Evolutionary conservation across 352 stramenopile genomes (phyloP).

Genomic region (Plasmopara viticola): DNA sequence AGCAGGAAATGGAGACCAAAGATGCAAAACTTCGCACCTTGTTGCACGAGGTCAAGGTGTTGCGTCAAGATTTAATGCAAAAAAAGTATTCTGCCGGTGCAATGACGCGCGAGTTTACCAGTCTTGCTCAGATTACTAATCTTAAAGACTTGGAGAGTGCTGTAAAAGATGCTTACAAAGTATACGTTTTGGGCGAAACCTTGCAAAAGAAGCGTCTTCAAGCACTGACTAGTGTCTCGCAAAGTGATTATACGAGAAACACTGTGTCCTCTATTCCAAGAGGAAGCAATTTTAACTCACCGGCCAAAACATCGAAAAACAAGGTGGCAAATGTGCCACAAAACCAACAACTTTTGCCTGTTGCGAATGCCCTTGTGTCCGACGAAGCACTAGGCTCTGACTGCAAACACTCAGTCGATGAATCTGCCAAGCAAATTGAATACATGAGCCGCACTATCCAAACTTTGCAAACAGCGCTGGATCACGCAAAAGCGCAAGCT

Average conservation of each 20-base stretch:
- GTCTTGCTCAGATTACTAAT: constrained; percentile 45
- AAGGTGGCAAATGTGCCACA: too few species aligned
- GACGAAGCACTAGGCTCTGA: too few species aligned
- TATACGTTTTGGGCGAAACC: constrained; percentile 65
- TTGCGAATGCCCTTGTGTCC: too few species aligned
- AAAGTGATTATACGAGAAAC: constrained; percentile 7
- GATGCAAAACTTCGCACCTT: constrained; percentile 74
- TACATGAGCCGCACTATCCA: constrained; percentile 75
- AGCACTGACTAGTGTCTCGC: constrained; percentile 57
- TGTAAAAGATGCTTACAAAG: constrained; percentile 74
- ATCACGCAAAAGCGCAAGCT: constrained; percentile 61
- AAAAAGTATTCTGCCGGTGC: constrained; percentile 5
- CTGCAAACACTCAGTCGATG: too few species aligned
- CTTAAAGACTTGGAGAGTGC: constrained; percentile 73
- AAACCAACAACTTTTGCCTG: too few species aligned
- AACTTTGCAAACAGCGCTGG: constrained; percentile 49
- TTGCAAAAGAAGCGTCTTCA: constrained; percentile 55
- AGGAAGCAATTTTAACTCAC: too few species aligned
- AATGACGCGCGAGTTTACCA: too few species aligned
- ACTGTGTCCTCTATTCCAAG: too few species aligned
- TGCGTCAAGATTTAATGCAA: constrained; percentile 68
- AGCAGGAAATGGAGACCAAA: constrained; percentile 64
- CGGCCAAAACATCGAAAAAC: too few species aligned
- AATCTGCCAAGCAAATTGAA: constrained; percentile 28
- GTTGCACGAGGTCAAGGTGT: constrained; percentile 62